Conservation (phyloP, 192 early-diverging fungal species). For the Coemansia sp. region DNA sequence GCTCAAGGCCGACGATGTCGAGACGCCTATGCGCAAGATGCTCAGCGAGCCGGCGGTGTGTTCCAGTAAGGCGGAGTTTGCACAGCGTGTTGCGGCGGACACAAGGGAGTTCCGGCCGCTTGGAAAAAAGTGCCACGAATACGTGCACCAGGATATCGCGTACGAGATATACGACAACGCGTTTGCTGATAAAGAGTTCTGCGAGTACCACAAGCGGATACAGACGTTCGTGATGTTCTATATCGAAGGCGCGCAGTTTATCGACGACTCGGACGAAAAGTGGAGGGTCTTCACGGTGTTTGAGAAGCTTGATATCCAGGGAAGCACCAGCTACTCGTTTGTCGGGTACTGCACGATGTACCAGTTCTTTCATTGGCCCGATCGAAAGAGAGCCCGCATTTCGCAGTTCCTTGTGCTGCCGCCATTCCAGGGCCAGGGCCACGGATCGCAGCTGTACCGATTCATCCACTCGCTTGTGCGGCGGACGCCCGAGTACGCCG, state of each 20-base stretch:
- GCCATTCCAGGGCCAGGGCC: slow-evolving; percentile 80
- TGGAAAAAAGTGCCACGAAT: slow-evolving; percentile 79
- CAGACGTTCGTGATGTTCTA: slow-evolving; percentile 81
- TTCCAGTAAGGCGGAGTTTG: slow-evolving; percentile 66
- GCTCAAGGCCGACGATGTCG: slow-evolving; percentile 68
- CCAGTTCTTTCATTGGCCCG: slow-evolving; percentile 82
- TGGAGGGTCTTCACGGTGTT: slow-evolving; percentile 79
- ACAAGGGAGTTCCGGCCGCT: slow-evolving; percentile 69
- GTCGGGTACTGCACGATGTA: slow-evolving; percentile 88
- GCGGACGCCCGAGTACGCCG: slow-evolving; percentile 17
- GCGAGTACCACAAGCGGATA: slow-evolving; percentile 76
- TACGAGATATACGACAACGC: slow-evolving; percentile 73
- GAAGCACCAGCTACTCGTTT: slow-evolving; percentile 61
- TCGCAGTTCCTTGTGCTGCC: slow-evolving; percentile 96
- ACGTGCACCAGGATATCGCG: slow-evolving; percentile 37
- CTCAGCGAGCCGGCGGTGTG: slow-evolving; percentile 61
- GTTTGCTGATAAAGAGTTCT: slow-evolving; percentile 68
- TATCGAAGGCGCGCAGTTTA: slow-evolving; percentile 88
- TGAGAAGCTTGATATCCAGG: slow-evolving; percentile 53
- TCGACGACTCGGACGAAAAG: slow-evolving; percentile 79
- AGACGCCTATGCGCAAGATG: slow-evolving; percentile 57
- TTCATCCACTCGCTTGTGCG: slow-evolving; percentile 55
- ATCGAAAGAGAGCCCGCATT: slow-evolving; percentile 79
- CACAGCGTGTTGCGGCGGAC: slow-evolving; percentile 61
- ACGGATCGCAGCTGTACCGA: slow-evolving; percentile 75